Conservation (phyloP, 2,329 filamentous ascomycete species). For the Aquanectria penicillioides region DNA sequence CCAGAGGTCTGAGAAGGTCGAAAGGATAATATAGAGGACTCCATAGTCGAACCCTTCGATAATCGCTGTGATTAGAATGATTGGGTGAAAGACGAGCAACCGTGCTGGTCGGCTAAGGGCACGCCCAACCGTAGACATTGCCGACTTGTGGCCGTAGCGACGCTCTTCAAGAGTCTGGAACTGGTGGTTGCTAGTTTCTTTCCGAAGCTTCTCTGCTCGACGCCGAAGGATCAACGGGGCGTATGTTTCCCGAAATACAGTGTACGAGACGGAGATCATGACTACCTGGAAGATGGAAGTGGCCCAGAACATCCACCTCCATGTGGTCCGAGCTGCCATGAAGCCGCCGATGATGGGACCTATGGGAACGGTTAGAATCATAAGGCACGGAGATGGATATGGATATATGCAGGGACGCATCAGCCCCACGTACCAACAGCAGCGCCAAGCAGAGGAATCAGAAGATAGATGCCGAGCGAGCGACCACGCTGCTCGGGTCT, state of each 20-base stretch:
- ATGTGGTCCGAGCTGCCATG: constrained; percentile 48
- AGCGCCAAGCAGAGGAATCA: constrained; percentile 52
- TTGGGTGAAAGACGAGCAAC: constrained; percentile 67
- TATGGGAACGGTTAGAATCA: constrained; percentile 11
- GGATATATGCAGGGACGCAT: neutral
- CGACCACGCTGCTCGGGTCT: constrained; percentile 55
- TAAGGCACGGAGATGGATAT: neutral
- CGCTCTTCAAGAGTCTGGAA: constrained; percentile 52
- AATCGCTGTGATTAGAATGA: constrained; percentile 64
- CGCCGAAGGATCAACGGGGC: constrained; percentile 47
- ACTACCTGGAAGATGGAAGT: constrained; percentile 53
- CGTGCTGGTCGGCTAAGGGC: constrained; percentile 65
- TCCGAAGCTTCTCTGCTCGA: constrained; percentile 46
- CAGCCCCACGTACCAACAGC: constrained; percentile 48
- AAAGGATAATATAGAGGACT: constrained; percentile 70
- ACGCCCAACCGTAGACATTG: constrained; percentile 35
- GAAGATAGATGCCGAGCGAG: constrained; percentile 49
- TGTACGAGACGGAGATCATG: constrained; percentile 47
- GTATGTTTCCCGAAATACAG: constrained; percentile 52
- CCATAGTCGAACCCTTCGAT: constrained; percentile 70
- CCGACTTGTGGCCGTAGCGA: constrained; percentile 43
- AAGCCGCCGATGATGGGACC: constrained; percentile 53
- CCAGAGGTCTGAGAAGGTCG: constrained; percentile 71
- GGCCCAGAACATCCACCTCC: constrained; percentile 59
- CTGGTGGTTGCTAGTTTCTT: constrained; percentile 39